phyloP scores from a whole-genome alignment of 2,329 filamentous ascomycete species.

The Botrytis medusae region DNA sequence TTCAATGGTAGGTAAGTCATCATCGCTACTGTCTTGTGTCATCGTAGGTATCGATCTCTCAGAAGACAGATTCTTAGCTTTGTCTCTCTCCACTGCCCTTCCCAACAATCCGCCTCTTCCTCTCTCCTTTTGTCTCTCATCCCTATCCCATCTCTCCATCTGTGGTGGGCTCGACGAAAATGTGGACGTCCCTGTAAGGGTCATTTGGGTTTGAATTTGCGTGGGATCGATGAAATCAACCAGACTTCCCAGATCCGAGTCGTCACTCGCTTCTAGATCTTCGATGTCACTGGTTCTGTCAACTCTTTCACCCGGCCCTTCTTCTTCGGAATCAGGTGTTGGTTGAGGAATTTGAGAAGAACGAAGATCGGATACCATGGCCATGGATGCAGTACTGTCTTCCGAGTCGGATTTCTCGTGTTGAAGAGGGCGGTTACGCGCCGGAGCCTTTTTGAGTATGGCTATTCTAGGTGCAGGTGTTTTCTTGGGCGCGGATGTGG shows the following conservation, averaged over 20 bases:
- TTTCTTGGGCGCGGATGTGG: neutral
- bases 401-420: constrained; percentile 12
- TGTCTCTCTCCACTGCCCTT: neutral
- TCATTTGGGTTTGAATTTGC: constrained; percentile 4
- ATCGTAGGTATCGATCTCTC: constrained; percentile 23
- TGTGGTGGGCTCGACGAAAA: constrained; percentile 12
- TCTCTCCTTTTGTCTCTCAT: neutral
- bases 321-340: constrained; percentile 19
- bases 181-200: neutral
- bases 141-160: neutral
- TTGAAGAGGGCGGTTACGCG: neutral
- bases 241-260: constrained; percentile 20
- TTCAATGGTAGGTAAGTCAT: constrained; percentile 25
- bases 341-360: constrained; percentile 21
- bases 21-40: constrained; percentile 40
- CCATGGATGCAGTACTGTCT: constrained; percentile 9
- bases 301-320: constrained; percentile 19
- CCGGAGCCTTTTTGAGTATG: neutral
- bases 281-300: constrained; percentile 22
- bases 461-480: neutral
- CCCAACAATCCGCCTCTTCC: neutral
- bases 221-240: constrained; percentile 20
- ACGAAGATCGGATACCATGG: constrained; percentile 18
- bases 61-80: neutral
- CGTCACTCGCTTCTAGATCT: constrained; percentile 17